Evolutionary conservation across 495 filamentous ascomycete species (phyloP).

Genomic region (Neurospora hispaniola): DNA sequence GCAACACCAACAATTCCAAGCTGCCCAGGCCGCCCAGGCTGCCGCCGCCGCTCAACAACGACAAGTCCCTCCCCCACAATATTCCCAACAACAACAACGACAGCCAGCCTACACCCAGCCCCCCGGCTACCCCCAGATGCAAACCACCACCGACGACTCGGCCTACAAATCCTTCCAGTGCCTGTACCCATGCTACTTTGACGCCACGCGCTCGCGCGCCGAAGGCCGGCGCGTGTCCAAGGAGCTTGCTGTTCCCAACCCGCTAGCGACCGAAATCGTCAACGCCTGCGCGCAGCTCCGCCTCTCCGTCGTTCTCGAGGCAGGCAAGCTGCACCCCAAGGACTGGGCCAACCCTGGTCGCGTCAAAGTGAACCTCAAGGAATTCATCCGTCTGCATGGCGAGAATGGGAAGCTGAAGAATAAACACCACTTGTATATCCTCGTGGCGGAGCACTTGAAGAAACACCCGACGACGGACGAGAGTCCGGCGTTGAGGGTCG

Average conservation of each 20-base stretch:
- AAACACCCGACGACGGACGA: conserved; percentile 62
- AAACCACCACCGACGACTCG: conserved; percentile 36
- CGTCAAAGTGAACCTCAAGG: conserved; percentile 67
- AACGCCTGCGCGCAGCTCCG: conserved; percentile 67
- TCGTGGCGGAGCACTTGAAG: conserved; percentile 63
- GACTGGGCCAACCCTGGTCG: conserved; percentile 96
- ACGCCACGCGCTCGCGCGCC: conserved; percentile 58
- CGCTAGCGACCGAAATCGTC: conserved; percentile 80
- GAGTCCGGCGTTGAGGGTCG: conserved; percentile 56
- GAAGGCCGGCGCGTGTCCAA: conserved; percentile 68
- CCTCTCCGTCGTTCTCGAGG: conserved; percentile 72
- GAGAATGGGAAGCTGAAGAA: conserved; percentile 48
- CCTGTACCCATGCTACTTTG: conserved; percentile 93
- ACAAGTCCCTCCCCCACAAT: conserved; percentile 4
- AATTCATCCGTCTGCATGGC: conserved; percentile 18
- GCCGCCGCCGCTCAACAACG: conserved; percentile 29
- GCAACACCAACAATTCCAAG: conserved; percentile 1
- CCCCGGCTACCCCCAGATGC: conserved; percentile 22
- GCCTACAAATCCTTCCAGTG: conserved; percentile 72
- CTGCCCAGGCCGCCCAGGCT: conserved; percentile 18
- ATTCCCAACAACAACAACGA: conserved; percentile 7
- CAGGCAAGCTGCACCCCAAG: conserved; percentile 84
- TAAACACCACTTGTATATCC: conserved; percentile 79
- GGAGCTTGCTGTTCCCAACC: conserved; percentile 67
- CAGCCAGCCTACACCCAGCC: conserved; percentile 12